A percentile compares a stretch with the other conserved stretches of the same genome.
phyloP scores from a whole-genome alignment of 2,329 filamentous ascomycete genomes.

The Neopestalotiopsis clavispora region DNA sequence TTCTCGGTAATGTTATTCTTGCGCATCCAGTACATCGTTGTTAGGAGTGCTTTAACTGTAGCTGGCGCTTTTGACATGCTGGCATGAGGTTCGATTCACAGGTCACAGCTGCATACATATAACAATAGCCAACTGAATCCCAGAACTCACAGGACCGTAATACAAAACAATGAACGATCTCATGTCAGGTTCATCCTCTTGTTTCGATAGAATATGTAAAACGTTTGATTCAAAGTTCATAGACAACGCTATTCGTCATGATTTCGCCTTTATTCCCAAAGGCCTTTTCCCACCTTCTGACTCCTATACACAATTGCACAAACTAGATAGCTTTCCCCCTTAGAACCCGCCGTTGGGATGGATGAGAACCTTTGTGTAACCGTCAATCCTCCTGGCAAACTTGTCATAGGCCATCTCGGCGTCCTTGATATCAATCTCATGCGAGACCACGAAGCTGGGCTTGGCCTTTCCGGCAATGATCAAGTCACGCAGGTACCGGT shows the following conservation, averaged over 20 bases:
- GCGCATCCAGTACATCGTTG: too few species aligned
- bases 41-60: too few species aligned
- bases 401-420: constrained; percentile 66
- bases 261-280: not conserved
- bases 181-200: too few species aligned
- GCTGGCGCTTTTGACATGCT: too few species aligned
- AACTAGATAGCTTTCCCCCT: not conserved
- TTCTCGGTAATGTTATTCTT: too few species aligned
- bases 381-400: constrained; percentile 69
- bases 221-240: not conserved
- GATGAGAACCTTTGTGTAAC: constrained; percentile 71
- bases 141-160: too few species aligned
- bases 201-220: not conserved
- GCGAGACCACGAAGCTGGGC: constrained; percentile 69
- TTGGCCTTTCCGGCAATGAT: constrained; percentile 69
- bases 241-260: not conserved
- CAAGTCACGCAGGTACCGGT: constrained; percentile 67
- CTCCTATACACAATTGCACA: not conserved
- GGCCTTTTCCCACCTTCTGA: not conserved
- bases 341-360: constrained; percentile 60
- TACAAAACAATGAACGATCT: too few species aligned
- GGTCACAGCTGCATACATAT: too few species aligned
- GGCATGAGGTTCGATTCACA: too few species aligned
- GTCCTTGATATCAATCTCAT: constrained; percentile 67
- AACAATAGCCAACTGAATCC: too few species aligned